These are phyloP conservation scores for Sugiyamaella xylanicola DNA, from an alignment of 1,139 yeast species.

Conservation along the genomic window DNA sequence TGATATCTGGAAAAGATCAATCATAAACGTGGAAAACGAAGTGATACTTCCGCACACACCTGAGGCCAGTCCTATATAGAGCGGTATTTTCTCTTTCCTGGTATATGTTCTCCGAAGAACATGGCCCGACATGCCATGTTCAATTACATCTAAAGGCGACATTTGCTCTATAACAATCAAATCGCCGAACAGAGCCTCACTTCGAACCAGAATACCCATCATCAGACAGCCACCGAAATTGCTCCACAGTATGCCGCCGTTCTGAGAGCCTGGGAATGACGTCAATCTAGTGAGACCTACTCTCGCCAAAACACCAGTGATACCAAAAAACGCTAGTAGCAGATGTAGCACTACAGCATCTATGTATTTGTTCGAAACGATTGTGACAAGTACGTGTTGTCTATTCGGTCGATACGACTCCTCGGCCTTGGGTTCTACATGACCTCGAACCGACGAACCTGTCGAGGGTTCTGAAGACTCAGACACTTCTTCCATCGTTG, in stretches of 20 bases:
- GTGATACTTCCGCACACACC: constrained; percentile 90
- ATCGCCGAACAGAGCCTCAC: constrained; percentile 43
- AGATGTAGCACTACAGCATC: constrained; percentile 15
- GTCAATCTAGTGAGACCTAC: constrained; percentile 38
- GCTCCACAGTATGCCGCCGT: constrained; percentile 69
- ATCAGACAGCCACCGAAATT: constrained; percentile 76
- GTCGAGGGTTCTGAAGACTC: background rate
- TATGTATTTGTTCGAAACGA: constrained; percentile 4
- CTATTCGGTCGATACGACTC: background rate
- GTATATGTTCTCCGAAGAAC: constrained; percentile 13
- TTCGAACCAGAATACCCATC: constrained; percentile 53
- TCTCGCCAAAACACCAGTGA: constrained; percentile 40
- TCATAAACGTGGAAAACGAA: constrained; percentile 72
- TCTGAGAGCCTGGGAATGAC: constrained; percentile 42
- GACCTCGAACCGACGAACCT: background rate
- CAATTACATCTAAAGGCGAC: background rate
- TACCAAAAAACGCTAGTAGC: constrained; percentile 38
- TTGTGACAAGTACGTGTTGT: constrained; percentile 4
- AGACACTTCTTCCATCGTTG: background rate
- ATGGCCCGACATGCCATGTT: constrained; percentile 6
- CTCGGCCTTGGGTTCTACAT: background rate
- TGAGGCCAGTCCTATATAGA: constrained; percentile 69
- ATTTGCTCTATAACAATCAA: constrained; percentile 11
- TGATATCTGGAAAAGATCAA: constrained; percentile 61
- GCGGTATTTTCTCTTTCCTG: constrained; percentile 48